Base-by-base conservation (phyloP, 2,329 filamentous ascomycete genomes). In the Fusarium brachygibbosum region DNA sequence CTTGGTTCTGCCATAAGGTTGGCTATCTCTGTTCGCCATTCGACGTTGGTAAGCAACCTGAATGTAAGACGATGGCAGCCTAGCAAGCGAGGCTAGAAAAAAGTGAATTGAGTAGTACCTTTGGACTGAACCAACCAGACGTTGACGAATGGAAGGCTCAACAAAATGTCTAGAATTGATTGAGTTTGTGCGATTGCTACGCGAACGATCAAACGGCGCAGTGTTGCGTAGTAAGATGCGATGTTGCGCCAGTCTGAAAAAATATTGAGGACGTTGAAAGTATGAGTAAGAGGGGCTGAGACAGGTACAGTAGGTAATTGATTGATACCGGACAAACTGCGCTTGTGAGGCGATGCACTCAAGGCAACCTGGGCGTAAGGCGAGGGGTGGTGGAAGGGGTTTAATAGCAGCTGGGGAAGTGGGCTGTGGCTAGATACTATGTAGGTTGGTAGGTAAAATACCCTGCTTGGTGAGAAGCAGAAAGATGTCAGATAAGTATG, bases 1-100 rank as follows among this genome's bases (percentile, higher is more conserved):
- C 78, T 82, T 68, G 79, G 77, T 68, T 86, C 84, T 72, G 79
- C 80, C 85, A 87, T 87, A 46, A 71, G 73, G 53, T 63, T 69
- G 65, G 60, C 57, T 61, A 63, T 74, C 69, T 69, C 75, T 76
- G 70, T 72, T 70, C 70, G 73, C 75, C 76, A 77, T 73, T 51
- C 44, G 64, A 57, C 54, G 59, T 65, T 72, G 71, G 73, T 75
- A 74, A 74, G 73, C 71, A 73, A 69, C 59, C 49, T 63, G 52
- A 52, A 40, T 41, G 57, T 52, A 58, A 58, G 62, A 66, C 52
- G 68, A 56, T 65, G 64, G 56, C 54, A 34, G 63, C 63, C 52
- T 50, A 48, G 45, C 51, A 48, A 52, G 46, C 41, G 46, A 65
- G 56, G 50, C 45, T 40, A 59, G 51, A 31, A 37, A 71, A 59